Evolutionary conservation across 768 basidiomycete species (phyloP), one percentile per base, ranked within the genome.

Genomic region (Suillus spraguei): DNA sequence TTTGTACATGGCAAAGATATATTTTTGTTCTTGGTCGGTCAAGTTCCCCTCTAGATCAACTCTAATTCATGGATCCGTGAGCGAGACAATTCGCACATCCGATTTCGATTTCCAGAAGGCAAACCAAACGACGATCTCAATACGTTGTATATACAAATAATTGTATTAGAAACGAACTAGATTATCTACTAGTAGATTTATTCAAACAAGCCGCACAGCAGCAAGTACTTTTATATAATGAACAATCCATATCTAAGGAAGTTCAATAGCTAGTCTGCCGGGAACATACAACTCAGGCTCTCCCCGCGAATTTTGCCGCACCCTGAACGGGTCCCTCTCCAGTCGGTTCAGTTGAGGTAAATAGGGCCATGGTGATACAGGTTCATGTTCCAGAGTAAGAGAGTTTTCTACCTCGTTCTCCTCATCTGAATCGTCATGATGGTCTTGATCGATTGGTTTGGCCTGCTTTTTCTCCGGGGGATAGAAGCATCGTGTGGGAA

Each of bases 381-480:
- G 56, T 38, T 32, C 24, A 41, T 28, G 24, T 20, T 58, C 56
- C 41, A 41, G 16, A 28, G 56, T 28, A 20, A 58, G 56, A 28
- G 56, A 58, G 11, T 41, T 28, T 38, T 58, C 56, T 9, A 58
- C 56, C 6, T 58, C 56, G 11, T 58, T 32, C 28, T 58, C 56
- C 17, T 58, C 56, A 4, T 58, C 56, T 20, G 39, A 32, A 20
- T 58, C 28, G 13, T 28, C 28, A 2, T 28, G 28, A 28, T 17
- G 10, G 24, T 41, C 56, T n/a, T 39, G 17, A 8, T 28, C 39
- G 6, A 58, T 20, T 39, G 10, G 2, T 17, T 58, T 28, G 2
- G 20, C 56, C 9, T 28, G 28, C 2, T 17, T 52, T 4, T 32
- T 17, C 50, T 52, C 50, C 28, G 28, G 50, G 8, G 28, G 16